These are phyloP conservation scores for Rhododendron ovatum DNA, from an alignment of 148 eudicot species.

Conservation along the genomic window DNA sequence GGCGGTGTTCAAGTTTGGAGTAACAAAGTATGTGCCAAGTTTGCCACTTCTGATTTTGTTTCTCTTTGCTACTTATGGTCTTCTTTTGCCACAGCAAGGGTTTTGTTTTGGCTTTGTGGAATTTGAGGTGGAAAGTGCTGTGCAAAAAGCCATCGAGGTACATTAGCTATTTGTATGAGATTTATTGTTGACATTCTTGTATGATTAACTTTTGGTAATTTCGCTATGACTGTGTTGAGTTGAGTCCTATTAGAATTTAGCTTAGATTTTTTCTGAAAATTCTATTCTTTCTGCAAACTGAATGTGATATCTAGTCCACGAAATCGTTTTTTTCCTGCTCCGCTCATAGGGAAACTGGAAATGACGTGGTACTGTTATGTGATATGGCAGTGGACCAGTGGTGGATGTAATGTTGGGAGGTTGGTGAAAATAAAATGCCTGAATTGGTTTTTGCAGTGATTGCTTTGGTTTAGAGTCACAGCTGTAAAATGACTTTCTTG, in stretches of 20 bases:
- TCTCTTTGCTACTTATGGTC: conserved; percentile 7
- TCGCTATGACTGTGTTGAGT: not conserved
- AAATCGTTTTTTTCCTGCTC: not conserved
- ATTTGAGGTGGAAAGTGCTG: conserved; percentile 71
- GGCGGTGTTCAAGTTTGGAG: conserved; percentile 78
- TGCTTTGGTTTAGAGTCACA: not conserved
- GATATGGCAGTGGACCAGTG: not conserved
- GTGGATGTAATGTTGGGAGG: not conserved
- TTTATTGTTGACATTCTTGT: not conserved
- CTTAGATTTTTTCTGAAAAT: not conserved
- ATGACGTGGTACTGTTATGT: not conserved
- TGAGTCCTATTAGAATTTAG: not conserved
- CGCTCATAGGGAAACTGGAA: not conserved
- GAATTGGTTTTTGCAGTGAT: not conserved
- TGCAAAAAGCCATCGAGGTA: conserved; percentile 78
- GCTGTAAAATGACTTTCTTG: not conserved
- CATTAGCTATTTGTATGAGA: not conserved
- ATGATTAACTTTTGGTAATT: not conserved
- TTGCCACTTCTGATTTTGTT: not conserved
- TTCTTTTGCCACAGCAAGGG: conserved; percentile 39
- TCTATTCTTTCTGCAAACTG: not conserved
- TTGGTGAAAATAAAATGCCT: not conserved
- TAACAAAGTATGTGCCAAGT: conserved; percentile 41
- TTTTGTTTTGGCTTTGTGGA: conserved; percentile 87
- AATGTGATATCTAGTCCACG: too few relatives aligned